Conservation (phyloP, 371 early-diverging fungal species). For the Sanchytrium tribonematis region DNA sequence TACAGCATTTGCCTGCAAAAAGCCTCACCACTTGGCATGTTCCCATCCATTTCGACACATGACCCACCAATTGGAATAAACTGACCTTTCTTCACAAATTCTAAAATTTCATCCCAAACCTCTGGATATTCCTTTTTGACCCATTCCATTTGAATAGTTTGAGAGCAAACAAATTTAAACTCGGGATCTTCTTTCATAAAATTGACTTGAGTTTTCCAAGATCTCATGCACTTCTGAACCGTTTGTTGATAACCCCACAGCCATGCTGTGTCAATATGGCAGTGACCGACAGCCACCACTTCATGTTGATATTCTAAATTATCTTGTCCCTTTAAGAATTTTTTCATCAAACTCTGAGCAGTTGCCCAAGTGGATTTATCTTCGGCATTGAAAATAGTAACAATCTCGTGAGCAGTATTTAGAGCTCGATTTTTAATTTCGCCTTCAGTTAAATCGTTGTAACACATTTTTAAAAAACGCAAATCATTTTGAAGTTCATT, state of each 20-base stretch:
- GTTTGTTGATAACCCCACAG: constrained; percentile 87
- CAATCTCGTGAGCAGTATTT: constrained; percentile 38
- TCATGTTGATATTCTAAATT: constrained; percentile 25
- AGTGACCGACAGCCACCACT: constrained; percentile 44
- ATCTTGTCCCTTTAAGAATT: constrained; percentile 23
- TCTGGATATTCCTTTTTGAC: constrained; percentile 45
- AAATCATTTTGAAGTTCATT: too few relatives aligned
- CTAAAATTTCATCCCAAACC: constrained; percentile 42
- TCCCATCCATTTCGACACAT: constrained; percentile 95
- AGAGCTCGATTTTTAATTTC: too few relatives aligned
- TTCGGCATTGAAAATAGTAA: constrained; percentile 33
- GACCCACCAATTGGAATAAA: constrained; percentile 83
- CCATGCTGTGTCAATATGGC: constrained; percentile 44
- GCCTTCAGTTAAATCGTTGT: too few relatives aligned
- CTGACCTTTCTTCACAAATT: constrained; percentile 33
- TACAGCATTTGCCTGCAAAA: constrained; percentile 71
- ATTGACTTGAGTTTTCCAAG: constrained; percentile 49
- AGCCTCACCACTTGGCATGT: constrained; percentile 72
- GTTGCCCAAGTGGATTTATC: constrained; percentile 11
- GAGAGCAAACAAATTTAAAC: constrained; percentile 65
- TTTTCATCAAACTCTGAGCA: constrained; percentile 15
- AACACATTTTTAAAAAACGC: too few relatives aligned
- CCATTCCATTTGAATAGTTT: constrained; percentile 88
- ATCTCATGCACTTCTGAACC: constrained; percentile 67
- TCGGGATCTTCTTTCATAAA: constrained; percentile 60